Evolutionary conservation across 352 stramenopile genomes (phyloP).

Genomic region (Pythium volutum): DNA sequence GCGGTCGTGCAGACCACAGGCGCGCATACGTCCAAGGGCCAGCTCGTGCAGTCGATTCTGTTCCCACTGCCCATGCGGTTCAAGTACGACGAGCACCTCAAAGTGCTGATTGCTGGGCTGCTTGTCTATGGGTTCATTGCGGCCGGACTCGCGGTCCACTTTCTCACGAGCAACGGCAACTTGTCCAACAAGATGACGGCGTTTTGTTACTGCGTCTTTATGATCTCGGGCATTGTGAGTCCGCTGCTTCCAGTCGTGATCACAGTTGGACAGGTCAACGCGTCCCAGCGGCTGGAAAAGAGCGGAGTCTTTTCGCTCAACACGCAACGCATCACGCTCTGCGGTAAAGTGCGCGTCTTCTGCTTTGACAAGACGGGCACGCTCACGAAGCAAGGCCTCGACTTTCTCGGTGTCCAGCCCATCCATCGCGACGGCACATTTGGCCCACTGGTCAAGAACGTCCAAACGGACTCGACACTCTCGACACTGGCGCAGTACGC

Average conservation of each 20-base stretch:
- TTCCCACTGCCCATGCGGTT: slow-evolving; percentile 58
- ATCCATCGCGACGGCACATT: slow-evolving; percentile 14
- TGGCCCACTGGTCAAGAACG: slow-evolving; percentile 20
- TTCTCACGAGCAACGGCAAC: slow-evolving; percentile 32
- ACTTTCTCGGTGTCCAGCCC: slow-evolving; percentile 7
- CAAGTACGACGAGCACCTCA: slow-evolving; percentile 57
- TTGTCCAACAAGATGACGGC: slow-evolving; percentile 67
- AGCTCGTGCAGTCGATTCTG: slow-evolving; percentile 69
- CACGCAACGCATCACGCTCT: slow-evolving; percentile 50
- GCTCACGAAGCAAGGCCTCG: slow-evolving; percentile 38
- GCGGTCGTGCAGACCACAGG: slow-evolving; percentile 62
- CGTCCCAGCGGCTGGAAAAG: slow-evolving; percentile 44
- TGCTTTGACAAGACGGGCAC: slow-evolving; percentile 75
- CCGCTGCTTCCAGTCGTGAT: slow-evolving; percentile 58
- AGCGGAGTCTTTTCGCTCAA: slow-evolving; percentile 71
- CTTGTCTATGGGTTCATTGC: slow-evolving; percentile 39
- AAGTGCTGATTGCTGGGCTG: slow-evolving; percentile 35
- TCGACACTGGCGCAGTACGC: slow-evolving; percentile 34
- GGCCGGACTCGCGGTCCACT: slow-evolving; percentile 27
- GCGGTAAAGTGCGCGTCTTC: slow-evolving; percentile 49
- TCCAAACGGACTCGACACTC: slow-evolving; percentile 1
- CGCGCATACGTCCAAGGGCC: slow-evolving; percentile 65
- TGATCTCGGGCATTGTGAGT: slow-evolving; percentile 40
- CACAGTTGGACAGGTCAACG: slow-evolving; percentile 52
- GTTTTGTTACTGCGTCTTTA: slow-evolving; percentile 52